These are phyloP conservation scores for Xylariaceae sp. DNA, from an alignment of 2,329 filamentous ascomycete genomes.

Conservation along the genomic window DNA sequence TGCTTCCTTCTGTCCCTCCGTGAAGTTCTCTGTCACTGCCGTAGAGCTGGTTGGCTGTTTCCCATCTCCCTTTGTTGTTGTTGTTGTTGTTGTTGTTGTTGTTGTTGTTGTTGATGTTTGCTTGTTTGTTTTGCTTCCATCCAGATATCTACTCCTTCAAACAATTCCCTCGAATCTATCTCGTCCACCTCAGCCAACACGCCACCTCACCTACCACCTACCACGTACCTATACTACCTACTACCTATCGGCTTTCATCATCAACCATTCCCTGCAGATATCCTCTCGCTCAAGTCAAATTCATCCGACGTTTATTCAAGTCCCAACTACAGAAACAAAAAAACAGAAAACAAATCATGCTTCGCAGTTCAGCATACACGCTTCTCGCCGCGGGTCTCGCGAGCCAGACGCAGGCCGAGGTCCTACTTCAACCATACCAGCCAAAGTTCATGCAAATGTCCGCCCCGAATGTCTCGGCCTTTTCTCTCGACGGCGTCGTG, in stretches of 20 bases:
- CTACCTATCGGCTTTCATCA: too few species aligned
- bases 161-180: too few species aligned
- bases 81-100: not conserved
- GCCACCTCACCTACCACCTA: too few species aligned
- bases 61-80: not conserved
- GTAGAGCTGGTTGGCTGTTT: not conserved
- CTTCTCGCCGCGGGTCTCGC: slow-evolving; percentile 24
- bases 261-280: too few species aligned
- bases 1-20: not conserved
- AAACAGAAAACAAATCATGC: slow-evolving; percentile 17
- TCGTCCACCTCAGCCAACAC: too few species aligned
- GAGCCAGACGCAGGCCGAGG: slow-evolving; percentile 23
- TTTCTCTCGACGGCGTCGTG: slow-evolving; percentile 20
- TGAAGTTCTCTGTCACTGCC: not conserved
- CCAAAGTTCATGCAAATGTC: slow-evolving; percentile 27
- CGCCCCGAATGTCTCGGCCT: slow-evolving; percentile 24
- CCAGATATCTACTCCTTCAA: too few species aligned
- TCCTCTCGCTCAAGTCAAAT: too few species aligned
- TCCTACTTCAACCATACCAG: slow-evolving; percentile 25
- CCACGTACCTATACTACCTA: too few species aligned
- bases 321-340: too few species aligned
- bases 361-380: slow-evolving; percentile 20
- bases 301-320: too few species aligned
- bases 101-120: not conserved
- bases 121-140: too few species aligned